Percentiles rank a stretch among this genome's conserved stretches.
Conservation (phyloP, 352 stramenopile species). For the Pythium oligandrum region DNA sequence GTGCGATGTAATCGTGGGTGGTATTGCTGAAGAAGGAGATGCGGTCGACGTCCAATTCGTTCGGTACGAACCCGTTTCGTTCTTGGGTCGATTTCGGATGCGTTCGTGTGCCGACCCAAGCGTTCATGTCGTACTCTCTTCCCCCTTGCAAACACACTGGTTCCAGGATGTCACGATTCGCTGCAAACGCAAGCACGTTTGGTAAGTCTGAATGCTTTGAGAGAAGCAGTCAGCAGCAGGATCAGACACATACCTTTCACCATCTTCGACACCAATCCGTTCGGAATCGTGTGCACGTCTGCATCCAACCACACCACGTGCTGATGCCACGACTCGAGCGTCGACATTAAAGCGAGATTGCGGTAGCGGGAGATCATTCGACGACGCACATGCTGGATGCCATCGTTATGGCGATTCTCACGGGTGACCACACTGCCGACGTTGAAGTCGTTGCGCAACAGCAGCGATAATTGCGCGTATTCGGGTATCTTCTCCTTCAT, state of each 20-base stretch:
- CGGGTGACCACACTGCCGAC: conserved; percentile 15
- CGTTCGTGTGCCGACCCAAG: conserved; percentile 21
- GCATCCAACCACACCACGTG: conserved; percentile 39
- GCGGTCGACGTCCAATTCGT: conserved; percentile 1
- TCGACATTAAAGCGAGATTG: conserved; percentile 34
- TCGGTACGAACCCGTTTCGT: conserved; percentile 9
- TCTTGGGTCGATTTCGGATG: conserved; percentile 2
- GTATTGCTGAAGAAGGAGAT: conserved; percentile 11
- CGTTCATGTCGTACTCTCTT: conserved; percentile 19
- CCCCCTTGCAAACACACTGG: conserved; percentile 9
- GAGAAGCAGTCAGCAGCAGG: conserved; percentile 33
- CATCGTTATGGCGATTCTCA: conserved; percentile 20
- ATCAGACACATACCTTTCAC: conserved; percentile 20
- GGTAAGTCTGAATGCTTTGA: no score
- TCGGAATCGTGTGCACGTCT: conserved; percentile 21
- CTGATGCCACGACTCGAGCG: conserved; percentile 31
- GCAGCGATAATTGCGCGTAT: conserved; percentile 19
- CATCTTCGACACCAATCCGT: conserved; percentile 25
- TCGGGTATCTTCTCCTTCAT: conserved; percentile 13
- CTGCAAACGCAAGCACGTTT: no score
- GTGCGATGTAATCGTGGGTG: conserved; percentile 15
- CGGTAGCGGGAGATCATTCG: conserved; percentile 40
- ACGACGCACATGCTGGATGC: conserved; percentile 23
- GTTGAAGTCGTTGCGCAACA: conserved; percentile 31
- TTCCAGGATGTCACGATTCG: conserved; percentile 18